Evolutionary conservation across 129 eudicot genomes (phyloP), one percentile per base, ranked within the genome.

Genomic region (Chrysanthemum makinoi): DNA sequence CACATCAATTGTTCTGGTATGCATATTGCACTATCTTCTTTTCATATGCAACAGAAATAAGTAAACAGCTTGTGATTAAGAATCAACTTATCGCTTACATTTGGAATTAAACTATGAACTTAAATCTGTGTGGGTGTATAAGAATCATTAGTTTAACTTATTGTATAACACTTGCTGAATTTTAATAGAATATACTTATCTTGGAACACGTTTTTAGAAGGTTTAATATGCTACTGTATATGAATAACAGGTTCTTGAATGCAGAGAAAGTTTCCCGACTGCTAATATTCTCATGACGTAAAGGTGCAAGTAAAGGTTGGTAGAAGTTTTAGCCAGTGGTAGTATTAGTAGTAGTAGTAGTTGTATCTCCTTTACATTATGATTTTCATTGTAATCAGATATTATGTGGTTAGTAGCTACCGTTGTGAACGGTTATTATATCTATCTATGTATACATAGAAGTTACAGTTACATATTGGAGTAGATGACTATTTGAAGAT

Each of bases 301-400:
- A 56, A 56, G 62, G 24, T 56, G 62, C 30, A 56, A 53, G 59
- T 53, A 16, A 56, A 26, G 62, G 13, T 56, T 17, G 62, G 22
- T 2, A 56, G 30, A 2, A 56, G 62, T 11, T 56, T n/a, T 3
- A 19, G 19, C 2, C 14, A 54, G 24, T 17, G 10, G 24, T 54
- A 54, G 60, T 5, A 30, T 3, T 39, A 39, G 9, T 39, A 39
- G 7, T 6, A 39, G 46, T 39, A 39, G 1, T 39, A 54, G 10
- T 7, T 6, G 46, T 54, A 54, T 16, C 18, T 16, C 24, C 20
- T 54, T 20, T 16, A 3, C 4, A 56, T 56, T 55, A 8, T 55
- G 61, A 55, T 35, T 39, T 39, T 39, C 10, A 5, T 56, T 56
- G 24, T 56, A 56, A 54, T 53, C 20, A n/a, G 60, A 17, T 54